phyloP scores from a whole-genome alignment of 805 yeast species.

The Wickerhamia fluorescens region DNA sequence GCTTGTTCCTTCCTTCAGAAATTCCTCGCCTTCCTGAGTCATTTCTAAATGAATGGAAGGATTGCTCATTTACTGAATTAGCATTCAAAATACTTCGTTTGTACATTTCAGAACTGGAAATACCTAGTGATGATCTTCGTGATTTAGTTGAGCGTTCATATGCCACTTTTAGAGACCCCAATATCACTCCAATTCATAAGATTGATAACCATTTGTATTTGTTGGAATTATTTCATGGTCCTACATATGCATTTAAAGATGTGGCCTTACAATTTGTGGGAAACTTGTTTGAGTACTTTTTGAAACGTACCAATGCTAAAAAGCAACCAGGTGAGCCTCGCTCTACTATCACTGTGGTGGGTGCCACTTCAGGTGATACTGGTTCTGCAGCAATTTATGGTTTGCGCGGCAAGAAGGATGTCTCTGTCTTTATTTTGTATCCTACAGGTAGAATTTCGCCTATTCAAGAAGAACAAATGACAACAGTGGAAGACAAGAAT shows the following conservation, averaged over 20 bases:
- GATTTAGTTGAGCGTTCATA: constrained; percentile 64
- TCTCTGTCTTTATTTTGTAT: constrained; percentile 91
- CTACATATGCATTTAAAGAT: constrained; percentile 98
- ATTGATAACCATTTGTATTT: constrained; percentile 60
- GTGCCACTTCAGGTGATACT: constrained; percentile 98
- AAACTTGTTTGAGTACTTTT: constrained; percentile 88
- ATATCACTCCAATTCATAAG: constrained; percentile 80
- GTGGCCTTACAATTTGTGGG: constrained; percentile 98
- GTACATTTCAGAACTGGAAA: constrained; percentile 68
- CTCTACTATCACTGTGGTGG: constrained; percentile 89
- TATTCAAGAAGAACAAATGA: constrained; percentile 97
- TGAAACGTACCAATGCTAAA: constrained; percentile 61
- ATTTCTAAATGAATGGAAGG: constrained; percentile 60
- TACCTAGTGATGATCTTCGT: constrained; percentile 61
- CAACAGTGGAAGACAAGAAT: constrained; percentile 86
- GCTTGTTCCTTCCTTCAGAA: constrained; percentile 79
- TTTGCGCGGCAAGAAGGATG: constrained; percentile 92
- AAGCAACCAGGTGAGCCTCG: constrained; percentile 47
- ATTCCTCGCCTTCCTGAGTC: constrained; percentile 63
- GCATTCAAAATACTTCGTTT: constrained; percentile 82
- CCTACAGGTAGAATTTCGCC: constrained; percentile 98
- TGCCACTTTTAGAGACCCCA: constrained; percentile 79
- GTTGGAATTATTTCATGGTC: constrained; percentile 96
- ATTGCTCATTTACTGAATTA: constrained; percentile 72
- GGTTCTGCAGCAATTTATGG: constrained; percentile 99